Base-by-base conservation (phyloP, 345 rosid species). In the Sapria himalayana region DNA sequence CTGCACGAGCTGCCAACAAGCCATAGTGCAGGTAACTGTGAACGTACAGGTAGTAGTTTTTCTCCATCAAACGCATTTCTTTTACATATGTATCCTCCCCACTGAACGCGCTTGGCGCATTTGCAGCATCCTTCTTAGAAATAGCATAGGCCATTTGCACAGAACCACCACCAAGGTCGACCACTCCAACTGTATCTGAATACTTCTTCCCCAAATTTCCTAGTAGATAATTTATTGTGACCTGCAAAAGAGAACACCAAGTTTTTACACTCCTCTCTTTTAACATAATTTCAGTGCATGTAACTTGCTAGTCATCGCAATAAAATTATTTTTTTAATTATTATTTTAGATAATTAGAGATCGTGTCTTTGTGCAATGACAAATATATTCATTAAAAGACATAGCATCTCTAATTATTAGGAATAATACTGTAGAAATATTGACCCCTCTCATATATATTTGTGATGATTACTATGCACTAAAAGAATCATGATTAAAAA, bases 111-210 rank as follows among this genome's bases (percentile, higher is more conserved):
- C 48, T 67, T 22, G 93, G 95, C 49, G 94, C 76, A 49, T 39
- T 76, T 31, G 77, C 74, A 51, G 85, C 94, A 60, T 73, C 91
- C 22, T 45, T 57, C 58, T 79, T 63, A 0, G 98, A 74, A 51
- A 82, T 76, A 48, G 98, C 95, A 67, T 79, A 89, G 22, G 98
- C 94, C 98, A 89, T 89, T 66, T 89, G 98, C 47, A 89, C 94
- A 54, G 98, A 89, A 31, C 98, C 98, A 39, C 98, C 98, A 39
- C 94, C 98, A 52, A 89, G 98, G 67, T 89, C 94, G 55, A 82
- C 91, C 37, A 89, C 89, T 56, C 98, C 98, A 53, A 89, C 94
- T 8, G 93, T 79, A 22, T 72, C 54, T 21, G 72, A 48, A 60
- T 74, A 82, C 22, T 67, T 50, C 62, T 62, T 73, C 45, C 98